Evolutionary conservation across 2,329 filamentous ascomycete genomes (phyloP).

Genomic region (Colletotrichum plurivorum): DNA sequence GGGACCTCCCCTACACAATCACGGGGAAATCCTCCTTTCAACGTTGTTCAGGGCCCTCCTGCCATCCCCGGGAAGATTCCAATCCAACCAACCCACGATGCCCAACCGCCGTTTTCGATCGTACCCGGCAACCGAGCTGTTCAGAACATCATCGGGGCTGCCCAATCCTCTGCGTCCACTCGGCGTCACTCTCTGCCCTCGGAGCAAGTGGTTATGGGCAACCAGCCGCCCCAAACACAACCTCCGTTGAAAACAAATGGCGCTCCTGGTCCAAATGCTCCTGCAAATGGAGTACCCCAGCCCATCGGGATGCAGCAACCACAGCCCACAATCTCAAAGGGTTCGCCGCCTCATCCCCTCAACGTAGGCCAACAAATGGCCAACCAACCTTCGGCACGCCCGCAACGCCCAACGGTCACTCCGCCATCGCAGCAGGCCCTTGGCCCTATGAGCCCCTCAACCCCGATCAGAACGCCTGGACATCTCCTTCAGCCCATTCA

Average conservation of each 20-base stretch:
- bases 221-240: no score
- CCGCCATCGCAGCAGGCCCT: conserved; percentile 9
- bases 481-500: conserved; percentile 40
- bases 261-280: no score
- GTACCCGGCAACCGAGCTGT: background rate
- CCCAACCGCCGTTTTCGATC: background rate
- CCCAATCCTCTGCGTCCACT: background rate
- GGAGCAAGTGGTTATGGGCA: background rate
- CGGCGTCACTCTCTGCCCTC: conserved; percentile 32
- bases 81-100: no score
- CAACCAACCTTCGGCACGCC: conserved; percentile 2
- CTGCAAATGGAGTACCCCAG: no score
- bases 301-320: no score
- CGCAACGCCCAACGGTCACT: conserved; percentile 19
- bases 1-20: conserved; percentile 9
- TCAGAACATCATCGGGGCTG: background rate
- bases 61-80: background rate
- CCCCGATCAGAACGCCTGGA: conserved; percentile 27
- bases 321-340: no score
- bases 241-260: no score
- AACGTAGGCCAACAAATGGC: background rate
- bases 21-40: background rate
- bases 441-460: conserved; percentile 11
- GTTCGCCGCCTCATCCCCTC: background rate
- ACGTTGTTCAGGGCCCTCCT: conserved; percentile 27